Percentiles rank a stretch among this genome's conserved stretches.
Conservation (phyloP, 2,329 filamentous ascomycete species). For the Fusarium acutatum region DNA sequence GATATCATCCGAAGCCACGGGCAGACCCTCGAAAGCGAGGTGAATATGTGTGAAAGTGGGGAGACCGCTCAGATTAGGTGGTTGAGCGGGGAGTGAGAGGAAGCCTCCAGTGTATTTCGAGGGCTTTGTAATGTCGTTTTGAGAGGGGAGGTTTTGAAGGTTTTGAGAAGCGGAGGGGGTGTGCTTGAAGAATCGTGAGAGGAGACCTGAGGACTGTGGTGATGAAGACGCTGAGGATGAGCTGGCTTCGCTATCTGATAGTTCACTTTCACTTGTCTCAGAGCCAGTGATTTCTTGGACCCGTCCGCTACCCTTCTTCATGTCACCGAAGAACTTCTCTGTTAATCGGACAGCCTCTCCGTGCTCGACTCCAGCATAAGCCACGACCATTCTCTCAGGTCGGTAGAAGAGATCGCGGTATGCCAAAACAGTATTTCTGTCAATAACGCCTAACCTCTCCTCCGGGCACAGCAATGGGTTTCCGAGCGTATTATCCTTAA, state of each 20-base stretch:
- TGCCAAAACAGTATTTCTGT: slow-evolving; percentile 74
- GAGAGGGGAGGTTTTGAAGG: slow-evolving; percentile 57
- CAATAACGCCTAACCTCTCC: slow-evolving; percentile 80
- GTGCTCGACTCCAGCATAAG: slow-evolving; percentile 92
- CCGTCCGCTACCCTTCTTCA: slow-evolving; percentile 64
- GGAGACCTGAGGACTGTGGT: slow-evolving; percentile 67
- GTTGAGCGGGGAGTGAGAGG: slow-evolving; percentile 82
- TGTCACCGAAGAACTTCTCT: slow-evolving; percentile 90
- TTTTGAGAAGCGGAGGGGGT: slow-evolving; percentile 72
- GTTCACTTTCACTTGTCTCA: slow-evolving; percentile 60
- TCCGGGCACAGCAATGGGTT: slow-evolving; percentile 92
- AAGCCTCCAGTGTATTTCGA: slow-evolving; percentile 95
- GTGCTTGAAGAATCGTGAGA: slow-evolving; percentile 88
- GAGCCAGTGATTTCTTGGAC: slow-evolving; percentile 63
- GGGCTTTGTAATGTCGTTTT: slow-evolving; percentile 67
- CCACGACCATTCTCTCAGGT: slow-evolving; percentile 91
- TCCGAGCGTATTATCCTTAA: slow-evolving; percentile 93
- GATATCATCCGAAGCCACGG: slow-evolving; percentile 90
- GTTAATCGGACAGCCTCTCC: slow-evolving; percentile 79
- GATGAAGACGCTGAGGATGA: slow-evolving; percentile 45
- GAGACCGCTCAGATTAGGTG: slow-evolving; percentile 75
- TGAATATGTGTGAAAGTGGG: slow-evolving; percentile 92
- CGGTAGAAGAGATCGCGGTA: slow-evolving; percentile 87
- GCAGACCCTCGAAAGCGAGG: slow-evolving; percentile 92
- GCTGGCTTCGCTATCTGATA: slow-evolving; percentile 47